Conservation (phyloP, 257 asterid genomes). For the Solanum neorickii region DNA sequence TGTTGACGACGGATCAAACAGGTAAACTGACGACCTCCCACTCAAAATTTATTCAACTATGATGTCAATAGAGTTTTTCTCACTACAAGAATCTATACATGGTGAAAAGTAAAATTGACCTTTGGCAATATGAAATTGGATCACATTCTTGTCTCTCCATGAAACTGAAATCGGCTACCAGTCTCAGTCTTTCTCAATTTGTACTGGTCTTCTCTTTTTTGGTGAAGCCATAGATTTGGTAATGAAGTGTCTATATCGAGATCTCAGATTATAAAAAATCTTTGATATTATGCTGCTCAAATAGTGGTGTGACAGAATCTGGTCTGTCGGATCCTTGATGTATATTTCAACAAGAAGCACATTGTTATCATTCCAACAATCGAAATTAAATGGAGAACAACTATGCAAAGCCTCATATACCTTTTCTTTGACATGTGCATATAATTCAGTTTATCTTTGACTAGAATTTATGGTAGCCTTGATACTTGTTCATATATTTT, state of each 20-base stretch:
- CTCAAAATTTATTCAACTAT: neutral
- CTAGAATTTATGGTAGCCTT: neutral
- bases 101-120: neutral
- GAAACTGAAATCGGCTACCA: neutral
- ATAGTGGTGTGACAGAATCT: neutral
- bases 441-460: neutral
- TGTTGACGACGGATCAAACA: constrained; percentile 85
- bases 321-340: neutral
- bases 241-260: neutral
- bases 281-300: neutral
- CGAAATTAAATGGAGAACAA: neutral
- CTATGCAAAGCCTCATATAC: neutral
- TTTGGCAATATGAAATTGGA: neutral
- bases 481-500: neutral
- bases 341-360: neutral
- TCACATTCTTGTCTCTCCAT: neutral
- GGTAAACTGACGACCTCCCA: constrained; percentile 27
- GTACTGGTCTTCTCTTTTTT: neutral
- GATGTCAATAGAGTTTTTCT: neutral
- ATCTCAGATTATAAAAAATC: neutral
- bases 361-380: neutral
- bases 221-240: neutral
- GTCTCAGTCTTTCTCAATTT: neutral
- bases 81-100: neutral
- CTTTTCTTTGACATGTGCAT: neutral